phyloP scores from a whole-genome alignment of 371 early-diverging fungal genomes.

The Mucor piriformis region DNA sequence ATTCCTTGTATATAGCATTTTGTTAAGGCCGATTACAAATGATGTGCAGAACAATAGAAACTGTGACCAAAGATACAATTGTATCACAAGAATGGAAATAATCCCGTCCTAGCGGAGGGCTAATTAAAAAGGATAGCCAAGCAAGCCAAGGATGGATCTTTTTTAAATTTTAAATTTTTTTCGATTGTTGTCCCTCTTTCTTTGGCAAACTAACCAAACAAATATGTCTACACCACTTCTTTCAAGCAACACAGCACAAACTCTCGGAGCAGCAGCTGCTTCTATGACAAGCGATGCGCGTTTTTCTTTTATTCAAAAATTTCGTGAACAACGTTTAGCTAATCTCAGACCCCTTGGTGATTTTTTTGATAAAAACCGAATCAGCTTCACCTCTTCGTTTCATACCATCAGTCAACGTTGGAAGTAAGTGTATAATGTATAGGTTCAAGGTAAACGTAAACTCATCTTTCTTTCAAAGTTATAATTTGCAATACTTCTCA shows the following conservation, averaged over 20 bases:
- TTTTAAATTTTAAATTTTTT: background rate
- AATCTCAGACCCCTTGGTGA: constrained; percentile 60
- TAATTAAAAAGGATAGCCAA: background rate
- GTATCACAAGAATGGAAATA: no score
- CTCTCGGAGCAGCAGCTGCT: constrained; percentile 27
- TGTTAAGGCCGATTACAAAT: no score
- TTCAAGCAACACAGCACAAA: constrained; percentile 27
- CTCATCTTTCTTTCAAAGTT: constrained; percentile 36
- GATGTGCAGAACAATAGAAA: no score
- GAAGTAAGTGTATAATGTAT: constrained; percentile 43
- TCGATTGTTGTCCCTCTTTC: background rate
- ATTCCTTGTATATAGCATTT: no score
- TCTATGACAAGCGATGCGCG: constrained; percentile 44
- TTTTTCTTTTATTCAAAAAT: constrained; percentile 39
- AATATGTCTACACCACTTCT: constrained; percentile 32
- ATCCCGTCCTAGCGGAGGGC: background rate
- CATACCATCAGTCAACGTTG: constrained; percentile 50
- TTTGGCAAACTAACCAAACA: background rate
- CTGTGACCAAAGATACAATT: background rate
- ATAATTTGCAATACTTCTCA: constrained; percentile 66
- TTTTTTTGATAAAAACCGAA: constrained; percentile 66
- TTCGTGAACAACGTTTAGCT: constrained; percentile 45
- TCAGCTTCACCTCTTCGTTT: constrained; percentile 57
- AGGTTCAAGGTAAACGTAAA: background rate
- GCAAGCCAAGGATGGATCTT: constrained; percentile 3